Evolutionary conservation across 1,284 basidiomycete species (phyloP).

Genomic region (Coniferiporia weirii): DNA sequence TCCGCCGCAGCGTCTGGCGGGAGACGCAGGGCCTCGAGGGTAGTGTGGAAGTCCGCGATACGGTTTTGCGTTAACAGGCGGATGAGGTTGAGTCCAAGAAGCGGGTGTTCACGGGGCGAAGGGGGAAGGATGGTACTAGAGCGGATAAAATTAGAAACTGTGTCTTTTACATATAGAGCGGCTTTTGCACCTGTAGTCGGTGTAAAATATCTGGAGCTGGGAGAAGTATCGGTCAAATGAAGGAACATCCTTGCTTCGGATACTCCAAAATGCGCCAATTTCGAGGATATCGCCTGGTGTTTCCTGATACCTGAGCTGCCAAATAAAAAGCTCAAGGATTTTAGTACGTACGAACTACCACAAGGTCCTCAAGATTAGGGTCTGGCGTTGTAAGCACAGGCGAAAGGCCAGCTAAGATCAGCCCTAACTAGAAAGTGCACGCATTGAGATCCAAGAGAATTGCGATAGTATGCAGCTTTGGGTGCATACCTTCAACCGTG

Average conservation of each 20-base stretch:
- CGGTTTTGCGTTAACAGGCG: slow-evolving; percentile 93
- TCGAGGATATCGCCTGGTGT: slow-evolving; percentile 85
- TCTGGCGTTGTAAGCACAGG: slow-evolving; percentile 49
- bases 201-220: slow-evolving; percentile 90
- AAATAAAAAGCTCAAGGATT: slow-evolving; percentile 10
- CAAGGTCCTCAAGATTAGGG: slow-evolving; percentile 55
- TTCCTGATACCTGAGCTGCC: slow-evolving; percentile 13
- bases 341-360: slow-evolving; percentile 57
- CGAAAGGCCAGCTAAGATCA: slow-evolving; percentile 75
- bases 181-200: slow-evolving; percentile 64
- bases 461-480: background rate
- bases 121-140: slow-evolving; percentile 66
- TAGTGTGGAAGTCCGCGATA: slow-evolving; percentile 98
- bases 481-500: slow-evolving; percentile 63
- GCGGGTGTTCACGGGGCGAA: slow-evolving; percentile 82
- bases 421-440: slow-evolving; percentile 50
- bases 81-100: slow-evolving; percentile 91
- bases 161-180: no score
- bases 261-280: slow-evolving; percentile 91
- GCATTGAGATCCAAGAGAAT: background rate
- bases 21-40: slow-evolving; percentile 90
- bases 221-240: slow-evolving; percentile 95
- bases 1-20: slow-evolving; percentile 65
- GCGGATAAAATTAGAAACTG: background rate
- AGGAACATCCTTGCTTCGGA: slow-evolving; percentile 82